phyloP scores from a whole-genome alignment of 352 stramenopile species.

The Phytophthora hibernalis region DNA sequence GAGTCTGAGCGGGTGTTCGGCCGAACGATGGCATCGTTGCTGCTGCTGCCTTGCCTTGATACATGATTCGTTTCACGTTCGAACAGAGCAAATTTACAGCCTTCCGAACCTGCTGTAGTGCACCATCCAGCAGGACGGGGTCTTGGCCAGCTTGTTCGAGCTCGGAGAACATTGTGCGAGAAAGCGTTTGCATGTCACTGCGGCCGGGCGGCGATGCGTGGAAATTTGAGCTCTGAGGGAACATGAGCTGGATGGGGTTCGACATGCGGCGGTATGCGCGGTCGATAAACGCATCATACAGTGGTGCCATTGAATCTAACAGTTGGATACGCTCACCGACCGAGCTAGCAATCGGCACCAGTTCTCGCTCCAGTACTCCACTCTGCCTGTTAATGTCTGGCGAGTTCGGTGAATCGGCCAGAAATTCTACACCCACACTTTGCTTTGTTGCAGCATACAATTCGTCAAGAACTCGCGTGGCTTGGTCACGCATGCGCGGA shows the following conservation, averaged over 20 bases:
- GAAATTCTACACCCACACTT: constrained; percentile 34
- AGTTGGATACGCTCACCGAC: constrained; percentile 64
- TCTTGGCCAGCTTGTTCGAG: constrained; percentile 75
- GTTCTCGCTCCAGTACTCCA: constrained; percentile 5
- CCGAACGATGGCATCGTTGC: constrained; percentile 55
- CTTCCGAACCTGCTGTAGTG: constrained; percentile 69
- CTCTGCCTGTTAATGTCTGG: constrained; percentile 1
- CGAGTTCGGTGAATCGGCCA: constrained; percentile 17
- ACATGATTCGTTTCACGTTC: constrained; percentile 79
- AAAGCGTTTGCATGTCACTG: constrained; percentile 86
- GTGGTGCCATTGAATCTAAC: constrained; percentile 69
- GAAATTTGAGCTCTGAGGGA: constrained; percentile 84
- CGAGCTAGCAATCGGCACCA: constrained; percentile 50
- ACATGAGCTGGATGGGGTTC: constrained; percentile 89
- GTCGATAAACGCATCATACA: constrained; percentile 80
- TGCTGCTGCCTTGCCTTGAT: constrained; percentile 63
- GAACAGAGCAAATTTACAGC: constrained; percentile 71
- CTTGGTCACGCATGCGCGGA: constrained; percentile 82
- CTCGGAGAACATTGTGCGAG: constrained; percentile 74
- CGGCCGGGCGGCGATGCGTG: constrained; percentile 81
- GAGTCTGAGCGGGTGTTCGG: constrained; percentile 70
- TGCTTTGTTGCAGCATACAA: constrained; percentile 62
- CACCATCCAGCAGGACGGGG: constrained; percentile 57
- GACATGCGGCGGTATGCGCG: constrained; percentile 65
- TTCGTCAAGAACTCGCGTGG: constrained; percentile 66